Base-by-base conservation (phyloP, 352 stramenopile genomes). In the Thalassiosira hispida region DNA sequence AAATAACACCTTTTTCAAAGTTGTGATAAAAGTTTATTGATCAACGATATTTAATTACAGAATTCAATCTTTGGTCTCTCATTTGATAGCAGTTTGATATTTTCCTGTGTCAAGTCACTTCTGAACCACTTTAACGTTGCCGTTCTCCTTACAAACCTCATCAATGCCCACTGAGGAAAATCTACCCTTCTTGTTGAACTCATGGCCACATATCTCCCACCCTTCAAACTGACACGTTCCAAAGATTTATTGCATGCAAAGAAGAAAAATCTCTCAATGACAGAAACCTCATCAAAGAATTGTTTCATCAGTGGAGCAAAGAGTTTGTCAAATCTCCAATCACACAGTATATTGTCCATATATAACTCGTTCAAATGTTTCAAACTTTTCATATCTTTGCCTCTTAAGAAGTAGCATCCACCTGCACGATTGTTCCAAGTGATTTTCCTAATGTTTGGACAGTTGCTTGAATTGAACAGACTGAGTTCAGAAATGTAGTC, bases 1-100 rank as follows among this genome's bases (percentile, higher is more conserved):
- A 38, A 3, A 40, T 14, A 56, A 52, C 27, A 42, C 8, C 18
- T 64, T 31, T 31, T 53, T 56, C 51, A 55, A 73, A 63, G 52
- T 18, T 73, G 95, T 91, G 42, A 97, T 94, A 87, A 88, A n/a
- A 29, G 29, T 25, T 16, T 57, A 57, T 57, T 35, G 25, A 18
- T 33, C 14, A 1, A 57, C 31, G 31, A 11, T 1, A 57, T 8
- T 14, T 57, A 27, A 57, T 57, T 29, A 57, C 47, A 57, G 49
- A 73, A 73, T 38, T 16, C 18, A 42, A 73, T 73, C 14, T 73
- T 49, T 33, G 64, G 64, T 60, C 64, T 62, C 51, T 73, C 64
- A 22, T 33, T 53, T 12, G 51, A 73, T 40, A 73, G 27, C 25
- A 73, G 20, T n/a, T 65, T 29, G 14, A 65, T 42, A 66, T 75